phyloP scores from a whole-genome alignment of 352 stramenopile species.

The Globisporangium carolinianum region DNA sequence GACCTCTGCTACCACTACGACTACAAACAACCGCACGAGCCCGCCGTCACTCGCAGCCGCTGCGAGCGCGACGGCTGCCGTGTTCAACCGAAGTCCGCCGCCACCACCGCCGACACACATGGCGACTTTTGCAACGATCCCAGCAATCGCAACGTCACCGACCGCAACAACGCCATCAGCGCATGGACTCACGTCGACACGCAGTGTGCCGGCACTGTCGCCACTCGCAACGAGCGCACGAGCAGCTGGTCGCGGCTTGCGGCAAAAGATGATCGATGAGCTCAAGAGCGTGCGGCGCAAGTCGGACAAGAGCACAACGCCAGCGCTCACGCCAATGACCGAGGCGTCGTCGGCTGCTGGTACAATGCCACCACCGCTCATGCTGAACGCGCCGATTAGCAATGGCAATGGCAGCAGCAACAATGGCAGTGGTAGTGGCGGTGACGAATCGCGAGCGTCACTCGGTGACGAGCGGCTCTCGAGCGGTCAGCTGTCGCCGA shows the following conservation, averaged over 20 bases:
- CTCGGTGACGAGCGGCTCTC: slow-evolving; percentile 3
- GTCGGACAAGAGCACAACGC: slow-evolving; percentile 14
- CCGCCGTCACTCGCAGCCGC: neutral
- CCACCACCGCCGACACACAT: neutral
- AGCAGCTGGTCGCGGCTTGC: slow-evolving; percentile 22
- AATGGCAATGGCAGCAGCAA: neutral
- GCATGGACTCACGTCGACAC: neutral
- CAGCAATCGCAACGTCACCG: neutral
- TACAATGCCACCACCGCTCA: slow-evolving; percentile 18
- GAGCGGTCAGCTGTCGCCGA: slow-evolving; percentile 10
- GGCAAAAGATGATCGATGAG: slow-evolving; percentile 59
- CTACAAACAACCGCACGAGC: neutral
- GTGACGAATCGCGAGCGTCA: neutral
- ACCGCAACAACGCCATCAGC: slow-evolving; percentile 1
- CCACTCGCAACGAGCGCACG: slow-evolving; percentile 5
- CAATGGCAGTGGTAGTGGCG: neutral
- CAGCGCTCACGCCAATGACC: slow-evolving; percentile 17
- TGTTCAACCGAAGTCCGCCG: neutral
- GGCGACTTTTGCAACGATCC: neutral
- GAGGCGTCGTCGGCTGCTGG: slow-evolving; percentile 12
- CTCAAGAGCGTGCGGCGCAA: slow-evolving; percentile 54
- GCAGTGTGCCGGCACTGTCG: slow-evolving; percentile 8
- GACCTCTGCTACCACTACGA: neutral
- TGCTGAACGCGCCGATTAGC: slow-evolving; percentile 16
- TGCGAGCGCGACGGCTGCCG: neutral